Conservation (phyloP, 164 flowering plant species). For the Houttuynia cordata region DNA sequence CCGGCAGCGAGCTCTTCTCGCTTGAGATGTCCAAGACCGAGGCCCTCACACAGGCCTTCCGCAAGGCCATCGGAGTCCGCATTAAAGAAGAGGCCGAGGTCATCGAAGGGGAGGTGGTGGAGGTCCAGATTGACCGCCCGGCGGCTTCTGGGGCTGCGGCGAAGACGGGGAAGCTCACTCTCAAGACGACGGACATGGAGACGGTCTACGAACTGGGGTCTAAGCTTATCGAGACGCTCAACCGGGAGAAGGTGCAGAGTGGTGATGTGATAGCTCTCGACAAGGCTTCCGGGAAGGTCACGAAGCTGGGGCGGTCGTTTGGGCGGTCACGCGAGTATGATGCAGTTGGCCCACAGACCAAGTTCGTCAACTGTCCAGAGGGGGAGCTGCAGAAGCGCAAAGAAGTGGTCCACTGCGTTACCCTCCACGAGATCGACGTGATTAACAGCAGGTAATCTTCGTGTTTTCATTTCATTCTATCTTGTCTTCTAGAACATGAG, state of each 20-base stretch:
- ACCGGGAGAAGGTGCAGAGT: conserved; percentile 91
- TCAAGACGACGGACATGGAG: conserved; percentile 98
- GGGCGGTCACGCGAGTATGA: conserved; percentile 85
- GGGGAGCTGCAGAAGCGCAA: conserved; percentile 99
- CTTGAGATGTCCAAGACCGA: conserved; percentile 90
- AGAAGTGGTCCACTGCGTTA: conserved; percentile 90
- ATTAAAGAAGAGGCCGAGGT: conserved; percentile 91
- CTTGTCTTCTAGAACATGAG: too few relatives aligned
- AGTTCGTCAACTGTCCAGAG: conserved; percentile 95
- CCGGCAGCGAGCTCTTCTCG: conserved; percentile 83
- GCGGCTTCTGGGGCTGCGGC: conserved; percentile 67
- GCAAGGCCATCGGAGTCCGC: conserved; percentile 82
- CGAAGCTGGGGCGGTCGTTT: conserved; percentile 85
- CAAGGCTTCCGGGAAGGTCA: conserved; percentile 82
- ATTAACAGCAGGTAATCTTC: conserved; percentile 73
- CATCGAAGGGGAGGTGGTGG: conserved; percentile 90
- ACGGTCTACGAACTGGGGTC: conserved; percentile 84
- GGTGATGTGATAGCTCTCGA: conserved; percentile 95
- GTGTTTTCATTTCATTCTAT: background rate
- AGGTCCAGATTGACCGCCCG: conserved; percentile 75
- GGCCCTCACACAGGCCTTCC: conserved; percentile 72
- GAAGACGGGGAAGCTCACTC: conserved; percentile 78
- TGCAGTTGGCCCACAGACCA: conserved; percentile 81
- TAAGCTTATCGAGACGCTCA: conserved; percentile 89
- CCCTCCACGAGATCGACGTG: conserved; percentile 96